Conservation (phyloP, 192 early-diverging fungal species). For the Geosiphon pyriformis region DNA sequence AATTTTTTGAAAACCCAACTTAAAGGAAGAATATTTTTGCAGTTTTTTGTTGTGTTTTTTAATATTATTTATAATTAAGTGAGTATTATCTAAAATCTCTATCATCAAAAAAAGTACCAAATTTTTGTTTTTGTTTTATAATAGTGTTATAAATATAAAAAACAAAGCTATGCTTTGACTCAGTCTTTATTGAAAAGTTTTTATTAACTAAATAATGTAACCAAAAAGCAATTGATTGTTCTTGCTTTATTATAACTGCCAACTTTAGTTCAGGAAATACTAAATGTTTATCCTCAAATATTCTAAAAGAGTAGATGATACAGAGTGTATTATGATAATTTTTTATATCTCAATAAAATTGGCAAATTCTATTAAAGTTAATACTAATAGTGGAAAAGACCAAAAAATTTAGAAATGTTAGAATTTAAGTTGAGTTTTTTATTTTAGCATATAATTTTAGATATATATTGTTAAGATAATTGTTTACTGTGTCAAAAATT, state of each 20-base stretch:
- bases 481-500: not conserved
- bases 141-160: too few relatives aligned
- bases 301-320: slow-evolving; percentile 3
- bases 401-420: slow-evolving; percentile 17
- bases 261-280: slow-evolving; percentile 4
- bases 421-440: slow-evolving; percentile 9
- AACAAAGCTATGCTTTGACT: too few relatives aligned
- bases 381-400: slow-evolving; percentile 5
- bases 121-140: too few relatives aligned
- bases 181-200: too few relatives aligned
- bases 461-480: slow-evolving; percentile 4
- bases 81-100: too few relatives aligned
- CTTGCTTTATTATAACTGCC: not conserved
- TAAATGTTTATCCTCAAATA: not conserved
- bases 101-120: too few relatives aligned
- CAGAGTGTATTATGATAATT: slow-evolving; percentile 8
- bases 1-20: too few relatives aligned
- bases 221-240: too few relatives aligned
- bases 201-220: too few relatives aligned
- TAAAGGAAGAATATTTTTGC: too few relatives aligned
- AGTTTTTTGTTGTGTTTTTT: too few relatives aligned
- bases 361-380: slow-evolving; percentile 13
- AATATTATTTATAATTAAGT: too few relatives aligned
- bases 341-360: slow-evolving; percentile 18
- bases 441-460: slow-evolving; percentile 7